Evolutionary conservation across 208 protist genomes (phyloP).

Genomic region (Naegleria fowleri): DNA sequence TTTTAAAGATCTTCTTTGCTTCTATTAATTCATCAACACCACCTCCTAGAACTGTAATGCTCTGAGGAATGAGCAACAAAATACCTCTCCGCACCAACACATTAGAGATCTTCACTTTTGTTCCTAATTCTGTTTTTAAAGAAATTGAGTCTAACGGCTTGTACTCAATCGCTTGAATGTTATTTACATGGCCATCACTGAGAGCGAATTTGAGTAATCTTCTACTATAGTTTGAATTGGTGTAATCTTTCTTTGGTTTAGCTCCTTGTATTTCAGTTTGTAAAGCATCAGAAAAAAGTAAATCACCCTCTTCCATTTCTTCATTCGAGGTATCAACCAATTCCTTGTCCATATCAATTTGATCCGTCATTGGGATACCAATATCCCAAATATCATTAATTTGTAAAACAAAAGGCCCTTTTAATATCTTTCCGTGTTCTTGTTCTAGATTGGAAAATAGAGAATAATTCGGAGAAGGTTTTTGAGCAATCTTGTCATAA

Average conservation of each 20-base stretch:
- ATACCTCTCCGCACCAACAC: not conserved
- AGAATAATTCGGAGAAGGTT: not conserved
- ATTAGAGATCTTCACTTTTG: not conserved
- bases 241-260: not conserved
- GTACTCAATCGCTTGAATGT: not conserved
- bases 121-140: not conserved
- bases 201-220: not conserved
- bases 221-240: not conserved
- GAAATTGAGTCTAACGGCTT: not conserved
- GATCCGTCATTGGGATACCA: not conserved
- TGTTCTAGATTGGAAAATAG: not conserved
- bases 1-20: not conserved
- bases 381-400: constrained; percentile 5
- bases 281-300: not conserved
- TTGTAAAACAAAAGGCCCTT: not conserved
- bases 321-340: not conserved
- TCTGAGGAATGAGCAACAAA: not conserved
- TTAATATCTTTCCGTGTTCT: not conserved
- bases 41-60: not conserved
- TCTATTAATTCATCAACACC: not conserved
- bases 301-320: not conserved
- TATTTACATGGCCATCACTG: not conserved
- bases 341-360: not conserved
- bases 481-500: not conserved
- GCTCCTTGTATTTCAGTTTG: not conserved